Conservation (phyloP, 2,329 filamentous ascomycete species). For the Paraconiothyrium brasiliense region DNA sequence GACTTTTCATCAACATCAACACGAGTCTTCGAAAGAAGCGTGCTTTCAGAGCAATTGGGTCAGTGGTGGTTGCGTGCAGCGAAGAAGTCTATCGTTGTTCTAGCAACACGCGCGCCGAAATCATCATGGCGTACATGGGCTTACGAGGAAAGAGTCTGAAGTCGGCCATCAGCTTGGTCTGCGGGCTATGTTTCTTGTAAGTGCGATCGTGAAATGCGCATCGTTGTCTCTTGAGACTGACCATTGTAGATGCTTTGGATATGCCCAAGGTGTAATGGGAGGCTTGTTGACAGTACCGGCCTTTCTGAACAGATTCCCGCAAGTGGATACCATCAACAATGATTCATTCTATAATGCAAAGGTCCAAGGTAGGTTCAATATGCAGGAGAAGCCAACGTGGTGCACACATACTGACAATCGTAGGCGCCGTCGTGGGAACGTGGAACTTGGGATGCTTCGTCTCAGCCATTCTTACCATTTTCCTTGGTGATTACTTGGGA, state of each 20-base stretch:
- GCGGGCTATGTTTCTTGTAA: conserved; percentile 21
- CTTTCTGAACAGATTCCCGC: conserved; percentile 58
- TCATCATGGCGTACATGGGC: conserved; percentile 15
- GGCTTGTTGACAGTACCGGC: conserved; percentile 72
- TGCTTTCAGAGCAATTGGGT: neutral
- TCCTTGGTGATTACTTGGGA: conserved; percentile 60
- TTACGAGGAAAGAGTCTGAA: conserved; percentile 13
- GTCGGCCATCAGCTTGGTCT: conserved; percentile 17
- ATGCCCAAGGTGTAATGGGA: conserved; percentile 75
- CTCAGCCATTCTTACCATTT: conserved; percentile 62
- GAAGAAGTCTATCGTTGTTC: conserved; percentile 3
- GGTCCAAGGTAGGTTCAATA: conserved; percentile 32
- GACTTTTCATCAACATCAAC: neutral
- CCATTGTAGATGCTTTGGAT: conserved; percentile 59
- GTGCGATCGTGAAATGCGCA: neutral
- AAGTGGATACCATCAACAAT: conserved; percentile 35
- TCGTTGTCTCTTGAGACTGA: neutral
- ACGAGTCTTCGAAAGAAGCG: neutral
- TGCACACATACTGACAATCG: neutral
- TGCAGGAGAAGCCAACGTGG: neutral
- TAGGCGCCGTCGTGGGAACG: conserved; percentile 42
- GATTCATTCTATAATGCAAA: conserved; percentile 32
- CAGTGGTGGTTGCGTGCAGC: neutral
- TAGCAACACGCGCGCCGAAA: neutral
- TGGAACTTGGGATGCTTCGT: conserved; percentile 65